phyloP scores from a whole-genome alignment of 2,329 filamentous ascomycete genomes.

The Aspergillus sp. region DNA sequence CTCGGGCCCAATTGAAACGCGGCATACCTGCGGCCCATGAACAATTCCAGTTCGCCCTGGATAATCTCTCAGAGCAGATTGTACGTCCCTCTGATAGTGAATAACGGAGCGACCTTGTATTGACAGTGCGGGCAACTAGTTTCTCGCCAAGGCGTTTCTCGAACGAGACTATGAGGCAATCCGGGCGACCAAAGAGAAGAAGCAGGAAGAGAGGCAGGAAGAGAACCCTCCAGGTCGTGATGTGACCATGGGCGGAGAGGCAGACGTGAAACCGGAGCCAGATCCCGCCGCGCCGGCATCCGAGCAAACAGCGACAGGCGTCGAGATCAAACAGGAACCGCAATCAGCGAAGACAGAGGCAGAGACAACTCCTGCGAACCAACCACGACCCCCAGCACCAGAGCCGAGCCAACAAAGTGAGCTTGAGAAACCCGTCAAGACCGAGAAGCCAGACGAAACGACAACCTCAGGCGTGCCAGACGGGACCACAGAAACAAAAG shows the following conservation, averaged over 20 bases:
- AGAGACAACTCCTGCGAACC: not conserved
- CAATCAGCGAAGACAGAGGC: constrained; percentile 9
- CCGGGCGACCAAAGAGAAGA: constrained; percentile 19
- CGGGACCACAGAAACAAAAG: constrained; percentile 28
- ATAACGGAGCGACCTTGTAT: not conserved
- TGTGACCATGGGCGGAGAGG: constrained; percentile 21
- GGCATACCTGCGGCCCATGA: constrained; percentile 32
- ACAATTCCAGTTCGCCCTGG: constrained; percentile 33
- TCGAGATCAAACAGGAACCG: constrained; percentile 12
- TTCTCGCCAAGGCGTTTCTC: constrained; percentile 36
- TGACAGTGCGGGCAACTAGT: constrained; percentile 16
- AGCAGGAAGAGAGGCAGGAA: not conserved
- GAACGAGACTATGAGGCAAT: constrained; percentile 35
- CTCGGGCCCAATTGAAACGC: constrained; percentile 28
- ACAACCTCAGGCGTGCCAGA: constrained; percentile 12
- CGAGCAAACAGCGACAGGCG: constrained; percentile 12
- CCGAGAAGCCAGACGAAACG: constrained; percentile 14
- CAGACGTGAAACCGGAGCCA: constrained; percentile 6
- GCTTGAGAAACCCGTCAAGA: constrained; percentile 14
- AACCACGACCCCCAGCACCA: constrained; percentile 5
- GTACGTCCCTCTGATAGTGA: constrained; percentile 19
- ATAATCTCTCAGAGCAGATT: constrained; percentile 36
- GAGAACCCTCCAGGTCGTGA: constrained; percentile 21
- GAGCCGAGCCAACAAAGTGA: constrained; percentile 7
- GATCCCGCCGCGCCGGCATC: constrained; percentile 10